phyloP scores from a whole-genome alignment of 345 rosid species.

The Anastatica hierochuntica region DNA sequence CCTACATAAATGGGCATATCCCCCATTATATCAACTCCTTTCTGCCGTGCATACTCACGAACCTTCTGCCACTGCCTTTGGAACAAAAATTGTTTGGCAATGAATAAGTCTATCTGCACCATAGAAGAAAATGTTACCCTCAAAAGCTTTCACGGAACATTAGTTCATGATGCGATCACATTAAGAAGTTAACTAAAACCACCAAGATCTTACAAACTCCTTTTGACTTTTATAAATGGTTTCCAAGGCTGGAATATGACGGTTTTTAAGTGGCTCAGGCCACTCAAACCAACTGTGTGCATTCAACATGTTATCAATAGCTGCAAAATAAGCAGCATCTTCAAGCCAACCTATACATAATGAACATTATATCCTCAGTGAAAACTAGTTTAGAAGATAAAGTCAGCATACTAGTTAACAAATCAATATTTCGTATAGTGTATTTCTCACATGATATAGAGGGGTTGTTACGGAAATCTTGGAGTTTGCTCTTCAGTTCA shows the following conservation, averaged over 20 bases:
- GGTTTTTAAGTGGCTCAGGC: constrained; percentile 72
- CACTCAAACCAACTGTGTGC: constrained; percentile 75
- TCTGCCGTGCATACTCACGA: constrained; percentile 51
- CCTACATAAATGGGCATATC: constrained; percentile 98
- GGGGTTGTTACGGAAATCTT: constrained; percentile 50
- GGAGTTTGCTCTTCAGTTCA: constrained; percentile 52
- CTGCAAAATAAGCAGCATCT: constrained; percentile 96
- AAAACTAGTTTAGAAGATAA: neutral
- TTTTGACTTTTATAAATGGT: constrained; percentile 58
- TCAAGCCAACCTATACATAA: constrained; percentile 76
- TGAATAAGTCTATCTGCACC: constrained; percentile 68
- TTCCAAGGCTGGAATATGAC: constrained; percentile 87
- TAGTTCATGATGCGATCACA: neutral
- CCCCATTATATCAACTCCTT: constrained; percentile 88
- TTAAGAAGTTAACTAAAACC: constrained; percentile 9
- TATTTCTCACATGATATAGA: constrained; percentile 51
- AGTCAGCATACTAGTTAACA: neutral
- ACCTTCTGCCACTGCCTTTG: constrained; percentile 94
- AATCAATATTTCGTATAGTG: neutral
- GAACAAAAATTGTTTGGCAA: constrained; percentile 86
- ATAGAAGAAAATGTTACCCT: constrained; percentile 16
- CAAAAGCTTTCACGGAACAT: constrained; percentile 1
- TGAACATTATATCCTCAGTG: neutral
- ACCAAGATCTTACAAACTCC: constrained; percentile 57
- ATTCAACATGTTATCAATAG: constrained; percentile 52